These are phyloP conservation scores for Russula sp. DNA, from an alignment of 768 basidiomycete genomes.

Conservation along the genomic window DNA sequence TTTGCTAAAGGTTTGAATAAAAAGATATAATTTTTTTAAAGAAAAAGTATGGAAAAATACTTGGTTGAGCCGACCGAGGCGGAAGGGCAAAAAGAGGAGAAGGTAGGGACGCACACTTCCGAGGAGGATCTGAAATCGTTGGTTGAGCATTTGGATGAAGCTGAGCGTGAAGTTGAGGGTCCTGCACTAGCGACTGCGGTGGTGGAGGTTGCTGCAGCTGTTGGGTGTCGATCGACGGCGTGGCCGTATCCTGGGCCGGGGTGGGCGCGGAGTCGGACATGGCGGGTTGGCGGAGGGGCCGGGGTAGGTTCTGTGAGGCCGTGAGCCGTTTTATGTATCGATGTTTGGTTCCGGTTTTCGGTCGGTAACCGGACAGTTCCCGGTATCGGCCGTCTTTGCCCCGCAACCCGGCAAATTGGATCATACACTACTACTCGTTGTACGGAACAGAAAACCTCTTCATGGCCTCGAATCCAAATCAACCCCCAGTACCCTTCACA, in stretches of 20 bases:
- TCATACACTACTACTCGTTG: too few relatives aligned
- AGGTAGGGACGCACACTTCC: slow-evolving; percentile 51
- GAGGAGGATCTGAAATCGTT: slow-evolving; percentile 30
- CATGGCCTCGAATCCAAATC: slow-evolving; percentile 28
- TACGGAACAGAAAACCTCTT: neutral
- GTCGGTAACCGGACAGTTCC: slow-evolving; percentile 17
- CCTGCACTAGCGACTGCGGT: slow-evolving; percentile 18
- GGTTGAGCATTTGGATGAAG: slow-evolving; percentile 27
- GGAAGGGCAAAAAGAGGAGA: neutral
- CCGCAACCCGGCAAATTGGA: neutral
- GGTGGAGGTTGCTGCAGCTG: slow-evolving; percentile 35
- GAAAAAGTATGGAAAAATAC: slow-evolving; percentile 22
- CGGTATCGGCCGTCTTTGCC: slow-evolving; percentile 13
- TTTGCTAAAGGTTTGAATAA: slow-evolving; percentile 44
- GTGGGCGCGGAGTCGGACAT: slow-evolving; percentile 57
- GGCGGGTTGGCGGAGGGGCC: slow-evolving; percentile 62
- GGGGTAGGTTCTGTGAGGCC: slow-evolving; percentile 12
- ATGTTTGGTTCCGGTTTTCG: slow-evolving; percentile 23
- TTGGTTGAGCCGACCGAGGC: neutral
- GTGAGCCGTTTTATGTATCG: slow-evolving; percentile 24
- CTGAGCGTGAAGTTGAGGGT: slow-evolving; percentile 32
- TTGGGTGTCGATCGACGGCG: slow-evolving; percentile 54
- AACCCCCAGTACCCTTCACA: slow-evolving; percentile 52
- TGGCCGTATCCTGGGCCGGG: slow-evolving; percentile 60
- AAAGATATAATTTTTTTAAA: neutral